Evolutionary conservation across 768 basidiomycete species (phyloP), one percentile per base, ranked within the genome.

Genomic region (Suillus variegatus): DNA sequence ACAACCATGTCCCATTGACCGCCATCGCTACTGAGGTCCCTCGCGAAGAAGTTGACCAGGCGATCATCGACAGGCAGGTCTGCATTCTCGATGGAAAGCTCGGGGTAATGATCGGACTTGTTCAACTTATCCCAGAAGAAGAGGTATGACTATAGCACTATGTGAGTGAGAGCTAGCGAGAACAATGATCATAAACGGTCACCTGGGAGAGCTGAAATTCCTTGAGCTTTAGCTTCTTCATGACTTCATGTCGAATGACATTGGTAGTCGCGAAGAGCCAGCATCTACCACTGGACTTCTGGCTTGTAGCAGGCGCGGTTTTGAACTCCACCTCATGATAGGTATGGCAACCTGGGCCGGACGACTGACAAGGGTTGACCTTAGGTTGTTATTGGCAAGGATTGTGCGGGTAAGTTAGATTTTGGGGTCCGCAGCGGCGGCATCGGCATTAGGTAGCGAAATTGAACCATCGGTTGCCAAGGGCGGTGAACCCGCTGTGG

Each of bases 121-220:
- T 96, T 94, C 60, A 98, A 86, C 78, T 96, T 95, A 79, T 99
- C 96, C 84, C 91, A 97, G 85, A 97, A 96, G 84, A 95, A 96
- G 38, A 96, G 83, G 77, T 54, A 16, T n/a, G n/a, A n/a, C n/a
- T n/a, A n/a, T n/a, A n/a, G n/a, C n/a, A n/a, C 20, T 20, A 1
- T 43, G 18, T 60, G 18, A 43, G 25, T 4, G 20, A 20, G 35
- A 65, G 58, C 41, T 25, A 58, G 40, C 69, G 60, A 69, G 66
- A 56, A 62, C 64, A 4, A 35, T 20, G 22, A 32, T 6, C 16
- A 35, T 3, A 9, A 54, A 40, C 25, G 72, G 82, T 32, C 52
- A 87, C 91, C 82, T 97, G 96, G 14, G 93, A 95, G 22, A 96
- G 86, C 79, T 99, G 88, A 78, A 98, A 97, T 49, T 97, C 93